Evolutionary conservation across 2,329 filamentous ascomycete species (phyloP), one percentile per base, ranked within the genome.

Genomic region (Diaporthe velutina): DNA sequence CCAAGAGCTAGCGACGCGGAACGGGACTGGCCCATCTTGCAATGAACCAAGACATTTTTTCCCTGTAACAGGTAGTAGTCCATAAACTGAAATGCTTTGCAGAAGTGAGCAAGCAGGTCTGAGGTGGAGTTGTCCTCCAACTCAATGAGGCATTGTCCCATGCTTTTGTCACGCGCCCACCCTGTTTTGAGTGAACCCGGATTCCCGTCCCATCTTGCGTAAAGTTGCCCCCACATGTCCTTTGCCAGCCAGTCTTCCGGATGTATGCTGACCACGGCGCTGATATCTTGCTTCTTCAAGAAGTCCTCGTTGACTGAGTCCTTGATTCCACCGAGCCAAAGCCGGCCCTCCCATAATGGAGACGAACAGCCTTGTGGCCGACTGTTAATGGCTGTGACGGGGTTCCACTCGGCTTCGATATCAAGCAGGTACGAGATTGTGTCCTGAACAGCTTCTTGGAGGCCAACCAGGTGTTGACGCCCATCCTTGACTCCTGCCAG

Each of bases 21-120:
- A n/a, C 64, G 64, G 35, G 64, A 68, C 48, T 68, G 64, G n/a
- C 64, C 64, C 64, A 68, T 68, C 64, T 68, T 68, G 48, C 64
- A 68, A 30, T 68, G 64, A 13, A 68, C 64, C 9, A 68, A 22
- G 7, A 54, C 64, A 8, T 54, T 68, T n/a, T 40, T 22, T 1
- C 48, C 48, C 3, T 5, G 19, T 19, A 15, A 38, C 4, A 68
- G 48, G 33, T 28, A 30, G 22, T 22, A 2, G 15, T 68, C n/a
- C 48, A 54, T 68, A 4, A 68, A 68, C 2, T 13, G 1, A 6
- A 68, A 54, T 1, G 64, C 64, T 15, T 8, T 40, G 4, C 6
- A 4, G 4, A 68, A 54, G 4, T 54, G 4, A 1, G 8, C 13
- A 52, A 25, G 22, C 15, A 68, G 33, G 28, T 54, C n/a, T 22